phyloP scores from a whole-genome alignment of 306 rosid genomes.

The Pyrus betulifolia region DNA sequence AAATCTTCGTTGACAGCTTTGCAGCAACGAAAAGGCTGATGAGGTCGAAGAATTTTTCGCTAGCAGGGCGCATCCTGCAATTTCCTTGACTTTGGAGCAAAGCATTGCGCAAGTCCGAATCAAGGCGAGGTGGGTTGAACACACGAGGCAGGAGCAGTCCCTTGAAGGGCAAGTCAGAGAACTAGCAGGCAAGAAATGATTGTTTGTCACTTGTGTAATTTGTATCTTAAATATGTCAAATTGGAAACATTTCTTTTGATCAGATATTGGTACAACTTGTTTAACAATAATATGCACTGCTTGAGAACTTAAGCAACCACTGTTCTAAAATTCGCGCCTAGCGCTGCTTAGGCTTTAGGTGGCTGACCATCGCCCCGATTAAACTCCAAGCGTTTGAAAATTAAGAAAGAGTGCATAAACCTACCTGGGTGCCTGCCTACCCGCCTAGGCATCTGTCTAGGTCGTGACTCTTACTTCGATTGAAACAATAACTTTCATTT shows the following conservation, averaged over 20 bases:
- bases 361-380: too few species aligned
- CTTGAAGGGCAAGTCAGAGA: conserved; percentile 31
- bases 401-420: too few species aligned
- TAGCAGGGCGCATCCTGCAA: conserved; percentile 20
- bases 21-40: conserved; percentile 45
- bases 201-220: neutral
- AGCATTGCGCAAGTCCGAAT: conserved; percentile 49
- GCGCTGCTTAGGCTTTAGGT: too few species aligned
- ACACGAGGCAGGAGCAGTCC: conserved; percentile 33
- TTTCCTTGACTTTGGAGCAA: conserved; percentile 40
- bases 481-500: too few species aligned
- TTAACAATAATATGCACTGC: neutral
- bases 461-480: too few species aligned
- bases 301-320: neutral
- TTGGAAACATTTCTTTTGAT: neutral
- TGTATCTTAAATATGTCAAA: neutral
- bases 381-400: too few species aligned
- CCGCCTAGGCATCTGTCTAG: too few species aligned
- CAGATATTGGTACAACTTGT: too few species aligned
- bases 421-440: too few species aligned
- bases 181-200: conserved; percentile 20
- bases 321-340: too few species aligned
- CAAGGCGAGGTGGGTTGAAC: conserved; percentile 57
- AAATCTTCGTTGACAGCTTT: conserved; percentile 25
- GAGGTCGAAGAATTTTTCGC: conserved; percentile 47